phyloP scores from a whole-genome alignment of 352 stramenopile genomes.

The Phytophthora gonapodyides region DNA sequence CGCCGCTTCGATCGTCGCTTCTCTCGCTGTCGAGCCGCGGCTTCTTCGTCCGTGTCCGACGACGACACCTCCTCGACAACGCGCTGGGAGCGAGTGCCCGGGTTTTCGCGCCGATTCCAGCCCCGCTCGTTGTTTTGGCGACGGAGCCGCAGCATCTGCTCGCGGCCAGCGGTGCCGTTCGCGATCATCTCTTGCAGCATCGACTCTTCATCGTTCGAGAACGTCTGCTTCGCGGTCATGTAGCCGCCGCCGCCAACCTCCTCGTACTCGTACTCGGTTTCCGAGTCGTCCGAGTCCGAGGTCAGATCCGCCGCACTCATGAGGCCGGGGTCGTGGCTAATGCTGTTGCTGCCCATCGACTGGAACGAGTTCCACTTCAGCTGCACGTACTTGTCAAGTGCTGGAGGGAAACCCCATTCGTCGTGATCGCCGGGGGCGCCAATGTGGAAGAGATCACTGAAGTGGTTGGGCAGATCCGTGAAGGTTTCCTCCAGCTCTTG shows the following conservation, averaged over 20 bases:
- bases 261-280: conserved; percentile 68
- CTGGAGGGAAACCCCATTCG: conserved; percentile 64
- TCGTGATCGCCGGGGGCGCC: conserved; percentile 29
- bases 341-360: conserved; percentile 16
- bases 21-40: conserved; percentile 13
- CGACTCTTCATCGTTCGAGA: conserved; percentile 73
- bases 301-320: conserved; percentile 28
- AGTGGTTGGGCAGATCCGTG: conserved; percentile 57
- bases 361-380: conserved; percentile 84
- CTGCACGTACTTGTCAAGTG: conserved; percentile 74
- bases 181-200: conserved; percentile 84
- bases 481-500: conserved; percentile 72
- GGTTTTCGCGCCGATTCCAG: conserved; percentile 62
- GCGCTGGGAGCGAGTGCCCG: conserved; percentile 33
- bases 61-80: conserved; percentile 44
- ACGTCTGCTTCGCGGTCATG: conserved; percentile 62
- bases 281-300: conserved; percentile 61
- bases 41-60: conserved; percentile 62
- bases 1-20: conserved; percentile 40
- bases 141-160: conserved; percentile 71
- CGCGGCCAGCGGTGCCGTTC: conserved; percentile 64
- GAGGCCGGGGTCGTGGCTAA: conserved; percentile 23
- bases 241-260: conserved; percentile 46
- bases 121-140: conserved; percentile 65
- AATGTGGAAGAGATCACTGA: conserved; percentile 55